These are phyloP conservation scores for Ganoderma resinaceum DNA, from an alignment of 1,284 basidiomycete genomes.

Conservation along the genomic window DNA sequence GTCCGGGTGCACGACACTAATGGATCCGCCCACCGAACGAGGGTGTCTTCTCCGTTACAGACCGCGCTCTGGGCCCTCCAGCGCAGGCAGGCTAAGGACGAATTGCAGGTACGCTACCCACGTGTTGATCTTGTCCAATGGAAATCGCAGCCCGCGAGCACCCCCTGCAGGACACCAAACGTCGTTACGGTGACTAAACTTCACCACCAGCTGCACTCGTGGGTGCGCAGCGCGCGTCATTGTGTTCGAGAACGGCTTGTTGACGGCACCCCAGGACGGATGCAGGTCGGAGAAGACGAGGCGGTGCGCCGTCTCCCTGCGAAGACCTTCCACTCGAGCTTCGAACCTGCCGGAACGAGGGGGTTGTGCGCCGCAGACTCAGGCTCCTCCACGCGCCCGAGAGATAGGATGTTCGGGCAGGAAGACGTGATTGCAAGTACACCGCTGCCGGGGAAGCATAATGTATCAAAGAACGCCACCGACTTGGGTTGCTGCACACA, in stretches of 20 bases:
- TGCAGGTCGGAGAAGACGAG: not conserved
- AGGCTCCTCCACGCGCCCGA: conserved; percentile 11
- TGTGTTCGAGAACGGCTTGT: not conserved
- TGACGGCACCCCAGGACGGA: conserved; percentile 5
- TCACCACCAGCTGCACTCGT: not conserved
- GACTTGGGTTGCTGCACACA: conserved; percentile 7
- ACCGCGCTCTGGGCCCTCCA: conserved; percentile 15
- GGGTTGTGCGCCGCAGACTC: conserved; percentile 12
- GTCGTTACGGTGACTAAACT: not conserved
- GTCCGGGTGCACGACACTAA: conserved; percentile 12
- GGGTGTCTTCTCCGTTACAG: conserved; percentile 20
- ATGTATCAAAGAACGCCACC: conserved; percentile 9
- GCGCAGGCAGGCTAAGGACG: conserved; percentile 10
- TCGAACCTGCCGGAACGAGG: conserved; percentile 4
- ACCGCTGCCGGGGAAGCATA: not conserved
- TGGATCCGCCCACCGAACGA: conserved; percentile 21
- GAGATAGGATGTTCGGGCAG: conserved; percentile 23
- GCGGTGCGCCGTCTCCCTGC: not conserved
- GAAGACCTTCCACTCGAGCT: not conserved
- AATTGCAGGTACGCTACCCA: conserved; percentile 19
- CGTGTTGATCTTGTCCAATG: conserved; percentile 24
- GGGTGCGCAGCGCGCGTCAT: not conserved
- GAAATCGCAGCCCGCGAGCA: conserved; percentile 4
- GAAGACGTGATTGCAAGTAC: conserved; percentile 8
- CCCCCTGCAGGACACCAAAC: not conserved